phyloP scores from a whole-genome alignment of 2,329 filamentous ascomycete species.

The Penicillium janthinellum region DNA sequence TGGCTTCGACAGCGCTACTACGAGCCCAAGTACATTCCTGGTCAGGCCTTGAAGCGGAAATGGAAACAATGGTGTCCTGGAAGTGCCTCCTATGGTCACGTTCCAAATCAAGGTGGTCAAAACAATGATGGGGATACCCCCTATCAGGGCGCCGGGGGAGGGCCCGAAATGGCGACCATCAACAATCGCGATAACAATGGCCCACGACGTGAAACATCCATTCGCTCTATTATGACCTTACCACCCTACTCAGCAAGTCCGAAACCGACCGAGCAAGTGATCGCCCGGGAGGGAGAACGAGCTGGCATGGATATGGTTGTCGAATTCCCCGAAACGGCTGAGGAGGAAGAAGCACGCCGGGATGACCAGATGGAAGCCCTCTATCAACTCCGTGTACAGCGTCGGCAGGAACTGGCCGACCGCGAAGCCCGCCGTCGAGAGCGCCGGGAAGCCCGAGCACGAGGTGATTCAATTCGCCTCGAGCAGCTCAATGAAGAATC shows the following conservation, averaged over 20 bases:
- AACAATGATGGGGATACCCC: conserved; percentile 27
- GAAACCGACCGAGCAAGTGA: conserved; percentile 74
- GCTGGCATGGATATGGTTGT: conserved; percentile 89
- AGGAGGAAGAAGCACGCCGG: conserved; percentile 75
- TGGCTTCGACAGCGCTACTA: conserved; percentile 47
- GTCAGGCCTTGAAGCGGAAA: conserved; percentile 52
- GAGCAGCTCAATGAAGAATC: conserved; percentile 62
- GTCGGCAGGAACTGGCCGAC: conserved; percentile 73
- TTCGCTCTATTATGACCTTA: conserved; percentile 92
- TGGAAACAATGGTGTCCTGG: conserved; percentile 55
- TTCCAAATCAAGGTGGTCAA: conserved; percentile 29
- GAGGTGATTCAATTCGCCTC: conserved; percentile 71
- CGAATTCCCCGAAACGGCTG: conserved; percentile 76
- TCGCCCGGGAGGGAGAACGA: conserved; percentile 87
- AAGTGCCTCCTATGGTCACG: conserved; percentile 45
- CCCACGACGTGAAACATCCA: conserved; percentile 80
- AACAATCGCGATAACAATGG: conserved; percentile 25
- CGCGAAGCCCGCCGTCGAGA: conserved; percentile 73
- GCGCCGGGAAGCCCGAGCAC: conserved; percentile 69
- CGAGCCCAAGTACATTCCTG: conserved; percentile 56
- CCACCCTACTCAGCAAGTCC: conserved; percentile 78
- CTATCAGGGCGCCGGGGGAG: conserved; percentile 30
- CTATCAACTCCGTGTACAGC: conserved; percentile 81
- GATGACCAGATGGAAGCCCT: conserved; percentile 91
- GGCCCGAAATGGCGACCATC: conserved; percentile 32